Conservation (phyloP, 2,329 filamentous ascomycete genomes). For the Geoglossum cookeanum region DNA sequence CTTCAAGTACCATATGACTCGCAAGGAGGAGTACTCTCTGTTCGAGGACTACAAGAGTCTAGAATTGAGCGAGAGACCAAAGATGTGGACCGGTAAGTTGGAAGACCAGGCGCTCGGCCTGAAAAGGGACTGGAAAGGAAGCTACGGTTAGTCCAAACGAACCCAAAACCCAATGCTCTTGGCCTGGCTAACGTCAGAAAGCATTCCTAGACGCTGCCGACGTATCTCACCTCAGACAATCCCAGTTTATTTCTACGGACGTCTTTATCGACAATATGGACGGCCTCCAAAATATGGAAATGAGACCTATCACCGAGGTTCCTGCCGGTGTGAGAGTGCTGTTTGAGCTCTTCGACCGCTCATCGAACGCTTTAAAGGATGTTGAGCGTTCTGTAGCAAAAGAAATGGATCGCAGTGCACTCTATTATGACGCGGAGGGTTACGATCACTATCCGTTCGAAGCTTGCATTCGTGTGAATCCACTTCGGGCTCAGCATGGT, state of each 20-base stretch:
- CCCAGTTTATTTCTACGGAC: constrained; percentile 1
- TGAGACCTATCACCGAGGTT: constrained; percentile 8
- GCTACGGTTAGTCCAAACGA: constrained; percentile 21
- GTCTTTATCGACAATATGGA: constrained; percentile 8
- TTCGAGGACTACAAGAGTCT: constrained; percentile 20
- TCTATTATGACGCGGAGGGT: constrained; percentile 14
- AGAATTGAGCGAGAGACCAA: constrained; percentile 20
- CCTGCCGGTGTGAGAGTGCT: constrained; percentile 15
- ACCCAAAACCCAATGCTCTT: constrained; percentile 2
- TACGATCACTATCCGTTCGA: constrained; percentile 20
- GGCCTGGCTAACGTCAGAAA: not conserved
- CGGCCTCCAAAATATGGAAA: constrained; percentile 11
- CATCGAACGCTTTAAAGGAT: constrained; percentile 2
- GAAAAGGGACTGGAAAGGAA: constrained; percentile 30
- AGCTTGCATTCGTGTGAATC: constrained; percentile 28
- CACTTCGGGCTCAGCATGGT: constrained; percentile 26
- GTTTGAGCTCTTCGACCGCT: constrained; percentile 18
- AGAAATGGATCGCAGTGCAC: not conserved
- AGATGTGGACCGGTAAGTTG: constrained; percentile 23
- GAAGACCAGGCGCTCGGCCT: constrained; percentile 19
- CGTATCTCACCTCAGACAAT: not conserved
- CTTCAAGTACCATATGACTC: constrained; percentile 31
- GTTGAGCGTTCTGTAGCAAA: not conserved
- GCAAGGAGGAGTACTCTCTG: constrained; percentile 20
- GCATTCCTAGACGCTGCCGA: not conserved